Conservation (phyloP, 306 rosid genomes). For the Vicia sativa region DNA sequence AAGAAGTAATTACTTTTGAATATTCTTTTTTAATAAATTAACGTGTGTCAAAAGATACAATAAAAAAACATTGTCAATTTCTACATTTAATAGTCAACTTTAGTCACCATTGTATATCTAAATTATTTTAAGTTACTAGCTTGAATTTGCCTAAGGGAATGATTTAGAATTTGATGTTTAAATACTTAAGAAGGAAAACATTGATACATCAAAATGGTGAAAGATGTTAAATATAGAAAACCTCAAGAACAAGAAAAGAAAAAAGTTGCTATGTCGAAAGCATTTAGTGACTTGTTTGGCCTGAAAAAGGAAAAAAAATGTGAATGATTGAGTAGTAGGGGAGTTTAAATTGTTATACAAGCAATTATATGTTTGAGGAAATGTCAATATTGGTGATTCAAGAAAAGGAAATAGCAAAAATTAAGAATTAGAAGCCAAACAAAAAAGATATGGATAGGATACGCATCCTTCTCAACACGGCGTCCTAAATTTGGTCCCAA, state of each 20-base stretch:
- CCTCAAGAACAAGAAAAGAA: background rate
- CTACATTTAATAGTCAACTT: background rate
- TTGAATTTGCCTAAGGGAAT: too few species aligned
- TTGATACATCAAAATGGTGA: background rate
- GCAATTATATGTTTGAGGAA: conserved; percentile 17
- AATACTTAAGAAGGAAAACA: background rate
- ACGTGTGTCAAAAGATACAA: too few species aligned
- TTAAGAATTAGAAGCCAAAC: conserved; percentile 7
- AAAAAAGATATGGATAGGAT: conserved; percentile 11
- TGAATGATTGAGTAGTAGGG: conserved; percentile 28
- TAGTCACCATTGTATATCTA: background rate
- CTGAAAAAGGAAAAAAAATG: conserved; percentile 8
- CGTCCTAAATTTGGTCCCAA: background rate
- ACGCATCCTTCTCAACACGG: conserved; percentile 20
- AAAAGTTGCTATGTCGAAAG: background rate
- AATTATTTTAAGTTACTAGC: too few species aligned
- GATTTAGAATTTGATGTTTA: background rate
- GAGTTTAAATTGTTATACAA: conserved; percentile 25
- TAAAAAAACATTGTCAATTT: too few species aligned
- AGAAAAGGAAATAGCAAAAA: background rate
- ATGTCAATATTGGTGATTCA: conserved; percentile 13
- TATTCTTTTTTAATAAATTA: too few species aligned
- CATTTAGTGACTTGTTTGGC: conserved; percentile 24
- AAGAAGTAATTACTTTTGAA: too few species aligned
- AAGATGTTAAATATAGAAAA: background rate